phyloP scores from a whole-genome alignment of 257 asterid species.

The Lithospermum erythrorhizon region DNA sequence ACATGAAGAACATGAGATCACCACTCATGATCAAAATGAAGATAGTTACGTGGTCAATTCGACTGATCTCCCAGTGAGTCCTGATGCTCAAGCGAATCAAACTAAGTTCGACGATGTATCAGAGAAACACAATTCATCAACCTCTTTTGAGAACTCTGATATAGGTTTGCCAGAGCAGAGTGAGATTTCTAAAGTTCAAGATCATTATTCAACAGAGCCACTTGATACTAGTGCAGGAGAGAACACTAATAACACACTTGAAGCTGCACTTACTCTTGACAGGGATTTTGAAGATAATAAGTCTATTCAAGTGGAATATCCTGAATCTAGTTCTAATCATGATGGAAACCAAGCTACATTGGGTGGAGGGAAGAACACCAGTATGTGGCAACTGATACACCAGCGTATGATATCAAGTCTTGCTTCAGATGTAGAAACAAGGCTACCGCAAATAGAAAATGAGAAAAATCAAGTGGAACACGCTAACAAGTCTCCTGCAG shows the following conservation, averaged over 20 bases:
- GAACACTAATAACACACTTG: conserved; percentile 9
- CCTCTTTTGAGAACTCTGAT: conserved; percentile 7
- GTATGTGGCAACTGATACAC: conserved; percentile 36
- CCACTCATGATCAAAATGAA: conserved; percentile 4
- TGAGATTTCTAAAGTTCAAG: conserved; percentile 18
- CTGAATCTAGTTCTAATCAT: conserved; percentile 1
- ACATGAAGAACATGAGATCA: conserved; percentile 11
- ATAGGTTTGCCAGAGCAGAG: conserved; percentile 20
- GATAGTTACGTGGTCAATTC: conserved; percentile 4
- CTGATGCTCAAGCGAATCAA: conserved; percentile 9
- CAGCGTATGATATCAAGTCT: conserved; percentile 23
- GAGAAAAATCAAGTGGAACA: conserved; percentile 17
- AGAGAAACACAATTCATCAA: conserved; percentile 13
- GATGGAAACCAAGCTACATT: background rate
- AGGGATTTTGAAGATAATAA: conserved; percentile 16
- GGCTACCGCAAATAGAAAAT: conserved; percentile 6
- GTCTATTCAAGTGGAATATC: conserved; percentile 4
- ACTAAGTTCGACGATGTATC: conserved; percentile 4
- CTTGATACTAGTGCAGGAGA: conserved; percentile 1
- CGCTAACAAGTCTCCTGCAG: conserved; percentile 10
- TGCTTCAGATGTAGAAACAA: conserved; percentile 16
- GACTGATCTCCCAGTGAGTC: conserved; percentile 9
- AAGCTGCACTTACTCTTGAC: conserved; percentile 9
- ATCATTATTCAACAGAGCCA: conserved; percentile 11
- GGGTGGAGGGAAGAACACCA: conserved; percentile 16